Evolutionary conservation across 2,329 filamentous ascomycete species (phyloP).

Genomic region (Aspergillus fischeri): DNA sequence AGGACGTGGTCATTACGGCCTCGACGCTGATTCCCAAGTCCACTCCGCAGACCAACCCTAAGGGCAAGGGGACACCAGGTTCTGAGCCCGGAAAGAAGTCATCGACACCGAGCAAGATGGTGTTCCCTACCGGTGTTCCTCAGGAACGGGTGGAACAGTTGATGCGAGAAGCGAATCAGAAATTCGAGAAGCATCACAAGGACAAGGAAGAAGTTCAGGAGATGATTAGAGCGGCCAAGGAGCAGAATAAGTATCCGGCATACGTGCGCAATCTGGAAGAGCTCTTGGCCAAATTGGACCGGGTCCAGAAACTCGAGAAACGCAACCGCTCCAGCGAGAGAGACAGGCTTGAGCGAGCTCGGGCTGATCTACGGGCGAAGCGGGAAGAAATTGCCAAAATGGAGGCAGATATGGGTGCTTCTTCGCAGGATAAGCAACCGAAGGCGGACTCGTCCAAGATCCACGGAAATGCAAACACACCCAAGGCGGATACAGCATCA

Average conservation of each 20-base stretch:
- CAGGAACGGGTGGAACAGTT: constrained; percentile 7
- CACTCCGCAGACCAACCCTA: constrained; percentile 1
- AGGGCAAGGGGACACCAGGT: not conserved
- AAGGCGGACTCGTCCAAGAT: not conserved
- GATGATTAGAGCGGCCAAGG: constrained; percentile 8
- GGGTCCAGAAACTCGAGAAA: not conserved
- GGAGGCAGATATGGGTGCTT: constrained; percentile 6
- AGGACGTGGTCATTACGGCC: constrained; percentile 9
- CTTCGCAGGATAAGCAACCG: constrained; percentile 1
- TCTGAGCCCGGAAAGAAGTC: constrained; percentile 1
- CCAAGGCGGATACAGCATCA: not conserved
- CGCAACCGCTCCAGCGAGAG: not conserved
- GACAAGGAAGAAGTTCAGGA: constrained; percentile 6
- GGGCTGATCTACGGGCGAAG: not conserved
- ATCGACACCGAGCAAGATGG: constrained; percentile 5
- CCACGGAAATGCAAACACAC: not conserved
- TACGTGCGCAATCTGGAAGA: constrained; percentile 5
- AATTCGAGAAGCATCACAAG: constrained; percentile 6
- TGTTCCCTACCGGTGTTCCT: constrained; percentile 13
- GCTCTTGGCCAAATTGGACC: not conserved
- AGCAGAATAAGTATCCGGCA: constrained; percentile 1
- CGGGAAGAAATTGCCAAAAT: constrained; percentile 8
- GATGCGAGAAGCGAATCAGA: constrained; percentile 10
- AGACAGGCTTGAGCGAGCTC: not conserved
- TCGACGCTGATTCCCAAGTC: constrained; percentile 9